Evolutionary conservation across 2,329 filamentous ascomycete genomes (phyloP).

Genomic region (Arthrocladium fulminans): DNA sequence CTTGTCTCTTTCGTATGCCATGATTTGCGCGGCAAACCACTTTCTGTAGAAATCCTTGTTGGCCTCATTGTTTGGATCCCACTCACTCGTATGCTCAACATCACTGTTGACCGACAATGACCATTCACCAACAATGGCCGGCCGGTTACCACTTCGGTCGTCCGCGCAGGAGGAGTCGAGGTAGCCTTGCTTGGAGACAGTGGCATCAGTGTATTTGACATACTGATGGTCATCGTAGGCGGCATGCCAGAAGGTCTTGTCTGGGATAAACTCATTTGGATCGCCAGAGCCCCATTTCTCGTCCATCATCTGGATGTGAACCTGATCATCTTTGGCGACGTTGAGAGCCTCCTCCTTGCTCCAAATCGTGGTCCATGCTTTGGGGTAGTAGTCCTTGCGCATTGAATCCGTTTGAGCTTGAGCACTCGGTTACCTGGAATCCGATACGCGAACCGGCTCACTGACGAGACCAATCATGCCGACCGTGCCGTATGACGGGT

Average conservation of each 20-base stretch:
- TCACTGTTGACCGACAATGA: constrained; percentile 44
- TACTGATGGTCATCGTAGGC: constrained; percentile 54
- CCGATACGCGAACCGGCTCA: constrained; percentile 44
- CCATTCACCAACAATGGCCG: constrained; percentile 52
- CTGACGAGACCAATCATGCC: constrained; percentile 53
- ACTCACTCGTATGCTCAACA: constrained; percentile 39
- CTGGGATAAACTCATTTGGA: constrained; percentile 39
- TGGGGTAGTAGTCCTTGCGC: constrained; percentile 14
- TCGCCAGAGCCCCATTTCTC: constrained; percentile 49
- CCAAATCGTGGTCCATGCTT: constrained; percentile 36
- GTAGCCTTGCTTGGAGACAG: constrained; percentile 41
- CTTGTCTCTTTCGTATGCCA: constrained; percentile 42
- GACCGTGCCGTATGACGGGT: constrained; percentile 44
- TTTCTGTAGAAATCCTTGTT: constrained; percentile 44
- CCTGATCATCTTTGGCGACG: constrained; percentile 34
- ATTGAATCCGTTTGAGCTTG: constrained; percentile 10
- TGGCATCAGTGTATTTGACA: constrained; percentile 43
- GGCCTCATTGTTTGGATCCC: constrained; percentile 33
- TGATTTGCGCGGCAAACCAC: constrained; percentile 51
- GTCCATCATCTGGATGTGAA: constrained; percentile 50
- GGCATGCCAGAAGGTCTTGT: constrained; percentile 31
- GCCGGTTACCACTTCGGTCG: constrained; percentile 36
- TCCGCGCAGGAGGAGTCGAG: constrained; percentile 44
- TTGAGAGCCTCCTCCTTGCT: constrained; percentile 38
- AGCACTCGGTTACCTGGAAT: constrained; percentile 10